These are phyloP conservation scores for Amanita pseudoporphyria DNA, from an alignment of 768 basidiomycete species.

Conservation along the genomic window DNA sequence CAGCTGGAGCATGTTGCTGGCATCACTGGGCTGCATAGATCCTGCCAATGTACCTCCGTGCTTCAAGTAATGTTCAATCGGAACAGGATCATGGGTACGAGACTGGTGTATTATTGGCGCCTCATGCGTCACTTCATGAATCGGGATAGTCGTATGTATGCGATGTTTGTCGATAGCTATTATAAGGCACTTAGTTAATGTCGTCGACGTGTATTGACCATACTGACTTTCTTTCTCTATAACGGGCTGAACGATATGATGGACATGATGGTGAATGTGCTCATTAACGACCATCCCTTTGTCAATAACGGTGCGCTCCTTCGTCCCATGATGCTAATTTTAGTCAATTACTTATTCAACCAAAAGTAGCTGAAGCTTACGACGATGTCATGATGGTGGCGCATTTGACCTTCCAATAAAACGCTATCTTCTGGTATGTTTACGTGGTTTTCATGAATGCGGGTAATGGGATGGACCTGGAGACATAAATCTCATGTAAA, in stretches of 20 bases:
- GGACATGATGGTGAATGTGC: constrained; percentile 24
- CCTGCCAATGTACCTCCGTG: constrained; percentile 15
- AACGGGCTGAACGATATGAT: constrained; percentile 28
- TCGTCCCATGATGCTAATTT: constrained; percentile 14
- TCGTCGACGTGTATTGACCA: background rate
- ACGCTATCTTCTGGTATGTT: constrained; percentile 20
- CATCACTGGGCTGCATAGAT: constrained; percentile 8
- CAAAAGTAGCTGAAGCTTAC: constrained; percentile 11
- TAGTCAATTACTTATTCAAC: background rate
- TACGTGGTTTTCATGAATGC: constrained; percentile 19
- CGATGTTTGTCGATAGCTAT: constrained; percentile 21
- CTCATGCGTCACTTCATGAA: constrained; percentile 26
- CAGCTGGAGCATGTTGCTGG: constrained; percentile 14
- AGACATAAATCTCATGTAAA: background rate
- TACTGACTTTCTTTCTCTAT: constrained; percentile 29
- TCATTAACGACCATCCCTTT: constrained; percentile 24
- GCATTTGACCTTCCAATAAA: constrained; percentile 20
- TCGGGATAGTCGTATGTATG: constrained; percentile 25
- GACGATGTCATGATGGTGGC: constrained; percentile 18
- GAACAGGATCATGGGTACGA: constrained; percentile 22
- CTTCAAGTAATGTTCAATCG: constrained; percentile 24
- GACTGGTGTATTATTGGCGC: constrained; percentile 28
- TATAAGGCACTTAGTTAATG: background rate
- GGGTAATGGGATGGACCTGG: constrained; percentile 19
- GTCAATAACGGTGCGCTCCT: constrained; percentile 23